phyloP scores from a whole-genome alignment of 306 rosid genomes.

The Begonia peltatifolia region DNA sequence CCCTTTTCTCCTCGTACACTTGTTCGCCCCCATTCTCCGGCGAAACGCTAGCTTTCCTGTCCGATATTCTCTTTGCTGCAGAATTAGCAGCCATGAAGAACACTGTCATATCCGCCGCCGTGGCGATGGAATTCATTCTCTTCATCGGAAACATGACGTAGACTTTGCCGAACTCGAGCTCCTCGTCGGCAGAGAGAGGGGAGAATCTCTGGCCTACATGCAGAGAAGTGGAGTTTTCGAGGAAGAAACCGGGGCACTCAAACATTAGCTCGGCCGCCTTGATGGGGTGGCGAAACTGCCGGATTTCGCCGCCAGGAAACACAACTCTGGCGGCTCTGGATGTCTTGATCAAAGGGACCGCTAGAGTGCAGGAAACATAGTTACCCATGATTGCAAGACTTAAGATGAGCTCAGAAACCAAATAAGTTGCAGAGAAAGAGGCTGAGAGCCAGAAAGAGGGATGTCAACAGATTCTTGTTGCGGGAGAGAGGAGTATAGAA shows the following conservation, averaged over 20 bases:
- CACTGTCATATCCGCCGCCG: constrained; percentile 60
- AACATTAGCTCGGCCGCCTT: constrained; percentile 93
- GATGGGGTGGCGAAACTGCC: constrained; percentile 33
- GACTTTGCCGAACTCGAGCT: constrained; percentile 50
- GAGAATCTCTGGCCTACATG: constrained; percentile 60
- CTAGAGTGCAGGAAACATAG: constrained; percentile 56
- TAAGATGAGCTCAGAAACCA: too few relatives aligned
- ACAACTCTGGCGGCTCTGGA: constrained; percentile 47
- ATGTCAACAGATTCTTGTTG: too few relatives aligned
- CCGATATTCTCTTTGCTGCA: constrained; percentile 46
- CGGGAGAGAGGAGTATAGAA: too few relatives aligned
- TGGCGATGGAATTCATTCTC: constrained; percentile 42
- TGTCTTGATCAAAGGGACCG: constrained; percentile 48
- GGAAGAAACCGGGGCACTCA: constrained; percentile 44
- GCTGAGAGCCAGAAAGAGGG: not conserved
- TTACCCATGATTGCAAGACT: constrained; percentile 41
- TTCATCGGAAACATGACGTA: constrained; percentile 75
- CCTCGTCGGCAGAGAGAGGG: constrained; percentile 71
- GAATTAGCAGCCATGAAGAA: constrained; percentile 72
- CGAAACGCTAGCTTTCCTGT: constrained; percentile 22
- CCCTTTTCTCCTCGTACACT: not conserved
- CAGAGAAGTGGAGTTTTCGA: constrained; percentile 41
- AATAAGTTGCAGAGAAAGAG: too few relatives aligned
- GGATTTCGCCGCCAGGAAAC: constrained; percentile 63
- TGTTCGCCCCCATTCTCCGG: constrained; percentile 19